Conservation (phyloP, 2,329 filamentous ascomycete species). For the Penicillium sclerotiorum region DNA sequence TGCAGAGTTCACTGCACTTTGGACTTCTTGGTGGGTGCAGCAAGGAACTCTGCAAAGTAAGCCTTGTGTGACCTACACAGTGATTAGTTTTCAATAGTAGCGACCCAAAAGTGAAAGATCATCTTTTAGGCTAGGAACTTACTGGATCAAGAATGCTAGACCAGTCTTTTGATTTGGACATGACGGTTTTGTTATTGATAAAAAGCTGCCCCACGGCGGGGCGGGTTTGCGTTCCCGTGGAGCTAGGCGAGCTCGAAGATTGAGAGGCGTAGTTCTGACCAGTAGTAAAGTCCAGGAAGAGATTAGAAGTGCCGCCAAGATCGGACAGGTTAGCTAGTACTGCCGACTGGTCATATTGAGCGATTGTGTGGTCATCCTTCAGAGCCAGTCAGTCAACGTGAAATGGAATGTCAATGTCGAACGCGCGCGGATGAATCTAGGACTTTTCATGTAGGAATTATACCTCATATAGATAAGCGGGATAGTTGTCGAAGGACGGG, state of each 20-base stretch:
- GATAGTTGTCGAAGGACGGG: slow-evolving; percentile 1
- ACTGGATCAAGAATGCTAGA: slow-evolving; percentile 29
- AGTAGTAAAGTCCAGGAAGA: background rate
- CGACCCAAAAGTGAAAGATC: background rate
- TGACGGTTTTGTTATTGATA: slow-evolving; percentile 26
- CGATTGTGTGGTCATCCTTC: background rate
- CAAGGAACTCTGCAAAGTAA: slow-evolving; percentile 26
- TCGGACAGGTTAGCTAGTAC: slow-evolving; percentile 1
- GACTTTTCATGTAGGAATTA: background rate
- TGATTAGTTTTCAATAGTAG: background rate
- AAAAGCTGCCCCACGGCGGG: slow-evolving; percentile 19
- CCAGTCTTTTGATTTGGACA: slow-evolving; percentile 27
- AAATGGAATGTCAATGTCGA: too few relatives aligned
- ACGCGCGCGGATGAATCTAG: background rate
- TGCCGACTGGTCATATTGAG: background rate
- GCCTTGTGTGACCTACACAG: slow-evolving; percentile 17
- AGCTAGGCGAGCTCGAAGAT: background rate
- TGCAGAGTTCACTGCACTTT: slow-evolving; percentile 24
- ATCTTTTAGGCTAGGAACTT: background rate
- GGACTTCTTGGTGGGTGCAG: slow-evolving; percentile 25
- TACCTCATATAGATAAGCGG: background rate
- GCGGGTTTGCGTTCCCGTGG: background rate
- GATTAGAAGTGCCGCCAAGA: background rate
- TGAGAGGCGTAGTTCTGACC: background rate
- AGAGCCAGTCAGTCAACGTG: background rate